Percentiles rank a stretch among this genome's conserved stretches.
phyloP scores from a whole-genome alignment of 306 rosid genomes.

The Phaseolus lunatus region DNA sequence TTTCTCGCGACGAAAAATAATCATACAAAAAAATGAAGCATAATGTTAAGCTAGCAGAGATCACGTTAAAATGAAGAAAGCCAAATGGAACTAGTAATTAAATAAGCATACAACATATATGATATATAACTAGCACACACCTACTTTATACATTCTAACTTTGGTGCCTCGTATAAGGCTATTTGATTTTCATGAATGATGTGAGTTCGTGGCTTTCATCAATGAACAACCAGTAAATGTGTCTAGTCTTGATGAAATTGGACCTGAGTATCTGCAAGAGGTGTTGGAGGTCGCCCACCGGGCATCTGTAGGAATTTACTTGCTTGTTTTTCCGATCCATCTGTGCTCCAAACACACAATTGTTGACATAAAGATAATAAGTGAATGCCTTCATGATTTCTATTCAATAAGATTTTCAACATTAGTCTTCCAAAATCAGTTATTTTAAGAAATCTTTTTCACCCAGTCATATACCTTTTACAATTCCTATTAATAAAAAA shows the following conservation, averaged over 20 bases:
- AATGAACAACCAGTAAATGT: conserved; percentile 87
- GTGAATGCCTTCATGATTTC: conserved; percentile 10
- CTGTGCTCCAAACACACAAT: conserved; percentile 96
- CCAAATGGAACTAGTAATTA: no score
- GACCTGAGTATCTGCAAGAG: conserved; percentile 87
- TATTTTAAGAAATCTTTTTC: conserved; percentile 15
- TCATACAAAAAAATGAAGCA: no score
- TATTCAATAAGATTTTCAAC: conserved; percentile 16
- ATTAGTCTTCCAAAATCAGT: conserved; percentile 1
- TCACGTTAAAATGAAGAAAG: no score
- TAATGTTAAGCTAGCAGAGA: no score
- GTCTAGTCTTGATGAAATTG: conserved; percentile 93
- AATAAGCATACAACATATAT: no score
- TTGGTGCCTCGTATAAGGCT: conserved; percentile 90
- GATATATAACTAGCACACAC: no score
- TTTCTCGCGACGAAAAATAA: no score
- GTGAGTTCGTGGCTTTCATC: no score
- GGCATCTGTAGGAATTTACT: conserved; percentile 79
- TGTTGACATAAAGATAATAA: conserved; percentile 51
- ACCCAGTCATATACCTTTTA: neutral
- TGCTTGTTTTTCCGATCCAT: conserved; percentile 93
- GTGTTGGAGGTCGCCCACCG: conserved; percentile 72
- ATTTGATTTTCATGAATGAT: conserved; percentile 99
- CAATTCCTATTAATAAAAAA: no score
- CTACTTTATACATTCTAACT: conserved; percentile 91